Evolutionary conservation across 2,329 filamentous ascomycete species (phyloP), one percentile per base, ranked within the genome.

Genomic region (Xylaria sp.): DNA sequence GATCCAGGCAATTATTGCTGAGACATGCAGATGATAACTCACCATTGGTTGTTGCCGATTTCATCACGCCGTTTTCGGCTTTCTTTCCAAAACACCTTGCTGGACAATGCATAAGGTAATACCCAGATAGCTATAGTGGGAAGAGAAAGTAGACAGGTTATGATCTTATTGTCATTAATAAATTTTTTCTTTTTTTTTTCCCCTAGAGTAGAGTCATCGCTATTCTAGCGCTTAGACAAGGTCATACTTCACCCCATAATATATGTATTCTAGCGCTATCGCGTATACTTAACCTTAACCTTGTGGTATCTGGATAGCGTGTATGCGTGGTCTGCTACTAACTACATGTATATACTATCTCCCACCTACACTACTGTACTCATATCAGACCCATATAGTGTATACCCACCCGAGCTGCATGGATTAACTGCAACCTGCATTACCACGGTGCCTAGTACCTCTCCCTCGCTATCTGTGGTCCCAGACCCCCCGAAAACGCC

Each of bases 11-110:
- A 50, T 61, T 5, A 40, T 51, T 29, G 69, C 69, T 65, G 63
- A 73, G 65, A 72, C 71, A 72, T 69, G 64, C 71, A 71, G 61
- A 70, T 60, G 70, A 69, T 68, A 68, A 66, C 68, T 72, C 64
- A 60, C 69, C 65, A 75, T 75, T 75, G 75, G 73, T 55, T 68
- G 57, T 66, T 70, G 55, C 70, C 69, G 60, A 61, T 44, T 53
- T 61, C 59, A 70, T 66, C 37, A 50, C 50, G 42, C 69, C 75
- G 75, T 74, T 75, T 74, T 76, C 75, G 75, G 75, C 73, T 72
- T 66, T 68, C 59, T 72, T 55, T 58, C 21, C 16, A 58, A 59
- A 63, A 40, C 50, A 64, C 54, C 58, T 65, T 69, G 66, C 50
- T 44, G 67, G 67, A 60, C 63, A 53, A 44, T 47, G 10, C 13